Base-by-base conservation (phyloP, 2,329 filamentous ascomycete species). In the Penicillium sp. region DNA sequence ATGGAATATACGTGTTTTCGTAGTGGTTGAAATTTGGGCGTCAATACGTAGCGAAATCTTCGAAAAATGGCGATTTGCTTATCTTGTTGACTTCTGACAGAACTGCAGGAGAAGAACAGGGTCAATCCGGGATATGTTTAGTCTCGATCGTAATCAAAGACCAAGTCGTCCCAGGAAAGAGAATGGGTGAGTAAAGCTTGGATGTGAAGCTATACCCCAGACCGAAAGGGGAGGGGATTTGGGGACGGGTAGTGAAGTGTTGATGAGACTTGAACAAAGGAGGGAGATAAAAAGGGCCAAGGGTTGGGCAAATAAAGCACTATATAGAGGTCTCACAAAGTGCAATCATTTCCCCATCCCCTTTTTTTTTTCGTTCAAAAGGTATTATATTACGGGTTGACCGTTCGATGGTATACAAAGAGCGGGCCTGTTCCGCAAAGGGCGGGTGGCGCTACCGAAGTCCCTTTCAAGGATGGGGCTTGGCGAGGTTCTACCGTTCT, bases 251-350 rank as follows among this genome's bases (percentile, higher is more conserved):
- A 47, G 4, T 37, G 11, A 37, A 57, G 20, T 20, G 20, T 20
- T 20, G 53, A 41, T 42, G 31, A 42, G 48, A 34, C 50, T n/a
- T 37, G 22, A 34, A 51, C 41, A 35, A 38, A 45, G 50, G 38
- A 49, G 59, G 22, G 43, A 56, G 57, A 38, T 54, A 59, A 43
- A 50, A 43, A 45, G 47, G 48, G 35, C 2, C 17, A 38, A 15
- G 39, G 50, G 38, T 53, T 38, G 57, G 64, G 51, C 57, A 45
- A 0, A 28, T 38, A 51, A 56, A 39, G 34, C 39, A 49, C 61
- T 66, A 63, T 67, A 67, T 67, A 67, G 28, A 38, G 51, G 56
- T 51, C 31, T 51, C 54, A 48, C 45, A 48, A 15, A 12, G 12
- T 49, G 14, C 45, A 20, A 41, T 15, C 47, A 38, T 52, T 22